Evolutionary conservation across 2,329 filamentous ascomycete species (phyloP).

Genomic region (Elsinoe necatrix): DNA sequence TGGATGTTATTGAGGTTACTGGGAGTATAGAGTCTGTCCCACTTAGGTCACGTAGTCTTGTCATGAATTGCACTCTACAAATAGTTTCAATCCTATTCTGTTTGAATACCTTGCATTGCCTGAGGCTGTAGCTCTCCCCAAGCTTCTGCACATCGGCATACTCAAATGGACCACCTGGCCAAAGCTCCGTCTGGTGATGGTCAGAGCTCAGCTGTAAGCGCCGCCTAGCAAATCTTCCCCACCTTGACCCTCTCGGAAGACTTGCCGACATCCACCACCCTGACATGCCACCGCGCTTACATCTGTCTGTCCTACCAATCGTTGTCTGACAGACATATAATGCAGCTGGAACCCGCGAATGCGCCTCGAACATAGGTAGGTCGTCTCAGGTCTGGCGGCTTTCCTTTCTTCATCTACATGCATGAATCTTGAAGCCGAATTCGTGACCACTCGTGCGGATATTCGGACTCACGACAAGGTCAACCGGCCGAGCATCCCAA

Average conservation of each 20-base stretch:
- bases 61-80: conserved; percentile 9
- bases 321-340: neutral
- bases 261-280: neutral
- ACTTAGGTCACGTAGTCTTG: conserved; percentile 12
- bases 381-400: neutral
- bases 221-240: conserved; percentile 3
- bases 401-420: neutral
- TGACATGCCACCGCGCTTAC: neutral
- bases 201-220: conserved; percentile 11
- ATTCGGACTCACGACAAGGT: neutral
- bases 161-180: neutral
- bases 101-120: too few species aligned
- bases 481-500: neutral
- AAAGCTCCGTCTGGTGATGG: neutral
- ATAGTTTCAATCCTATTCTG: too few species aligned
- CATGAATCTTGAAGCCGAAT: neutral
- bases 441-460: neutral
- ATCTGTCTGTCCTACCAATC: neutral
- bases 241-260: conserved; percentile 1
- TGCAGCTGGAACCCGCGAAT: conserved; percentile 5
- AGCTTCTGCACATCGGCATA: too few species aligned
- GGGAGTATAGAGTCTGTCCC: conserved; percentile 12
- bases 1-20: neutral
- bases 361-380: neutral
- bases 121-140: too few species aligned